Conservation (phyloP, 2,329 filamentous ascomycete species). For the Colletotrichum sp. region DNA sequence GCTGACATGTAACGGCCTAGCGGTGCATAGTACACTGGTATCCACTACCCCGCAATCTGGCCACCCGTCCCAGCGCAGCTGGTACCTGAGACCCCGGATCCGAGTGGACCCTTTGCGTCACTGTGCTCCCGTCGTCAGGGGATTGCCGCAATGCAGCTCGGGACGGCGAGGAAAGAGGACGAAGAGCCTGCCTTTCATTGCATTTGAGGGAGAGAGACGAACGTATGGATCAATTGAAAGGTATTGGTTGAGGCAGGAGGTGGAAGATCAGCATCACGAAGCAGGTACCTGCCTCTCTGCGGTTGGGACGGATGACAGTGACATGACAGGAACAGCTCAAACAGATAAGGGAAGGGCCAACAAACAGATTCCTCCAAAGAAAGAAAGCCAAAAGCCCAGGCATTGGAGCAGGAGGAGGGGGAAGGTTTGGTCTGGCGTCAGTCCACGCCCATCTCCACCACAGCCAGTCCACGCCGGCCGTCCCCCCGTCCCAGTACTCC, state of each 20-base stretch:
- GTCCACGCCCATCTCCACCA: conserved; percentile 14
- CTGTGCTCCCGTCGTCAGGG: conserved; percentile 11
- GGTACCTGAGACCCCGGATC: conserved; percentile 25
- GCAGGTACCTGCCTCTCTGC: neutral
- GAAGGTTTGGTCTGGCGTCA: conserved; percentile 18
- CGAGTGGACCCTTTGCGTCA: conserved; percentile 22
- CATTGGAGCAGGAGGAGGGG: neutral
- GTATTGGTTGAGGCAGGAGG: neutral
- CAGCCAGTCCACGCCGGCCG: conserved; percentile 6
- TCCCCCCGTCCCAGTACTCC: neutral
- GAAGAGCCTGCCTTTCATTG: neutral
- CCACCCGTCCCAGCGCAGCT: conserved; percentile 11
- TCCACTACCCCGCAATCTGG: conserved; percentile 25
- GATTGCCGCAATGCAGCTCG: neutral
- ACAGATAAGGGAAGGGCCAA: neutral
- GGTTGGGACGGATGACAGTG: neutral
- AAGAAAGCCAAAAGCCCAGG: neutral
- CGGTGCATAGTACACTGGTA: conserved; percentile 16
- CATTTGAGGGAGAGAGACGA: neutral
- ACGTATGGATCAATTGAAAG: neutral
- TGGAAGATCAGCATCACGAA: neutral
- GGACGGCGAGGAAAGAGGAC: neutral
- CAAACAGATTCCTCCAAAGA: neutral
- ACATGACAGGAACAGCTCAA: neutral
- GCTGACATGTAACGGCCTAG: conserved; percentile 13